Base-by-base conservation (phyloP, 164 flowering plant species). In the Stephania cephalantha region DNA sequence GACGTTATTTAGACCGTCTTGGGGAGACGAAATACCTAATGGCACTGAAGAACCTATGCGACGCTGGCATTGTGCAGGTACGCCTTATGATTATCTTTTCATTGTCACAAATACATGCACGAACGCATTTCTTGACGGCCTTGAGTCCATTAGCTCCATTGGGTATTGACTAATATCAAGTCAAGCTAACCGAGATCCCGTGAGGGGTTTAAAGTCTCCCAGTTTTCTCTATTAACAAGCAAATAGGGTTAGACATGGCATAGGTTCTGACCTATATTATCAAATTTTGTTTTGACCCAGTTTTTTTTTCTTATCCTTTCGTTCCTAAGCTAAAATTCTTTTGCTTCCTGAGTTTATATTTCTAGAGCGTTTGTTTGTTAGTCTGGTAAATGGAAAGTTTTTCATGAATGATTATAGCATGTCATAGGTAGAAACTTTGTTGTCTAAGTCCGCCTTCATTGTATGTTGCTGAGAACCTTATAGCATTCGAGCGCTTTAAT, bases 51-150 rank as follows among this genome's bases (percentile, higher is more conserved):
- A 95, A 92, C 69, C 80, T 93, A 25, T 95, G 97, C 82, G 97
- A 95, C 81, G 76, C 91, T 76, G 98, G 97, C 70, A 87, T 95
- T 75, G 97, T 95, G 79, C 93, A 95, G 98, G 98, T 93, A 88
- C 5, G 1, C 45, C 71, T 50, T n/a, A 69, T 44, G 71, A 69
- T 18, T 18, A 61, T 7, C 25, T 17, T 61, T 3, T 61, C n/a
- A 18, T 61, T 61, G n/a, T 61, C 66, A 61, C 22, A 61, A 5
- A 18, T 18, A 20, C 20, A 5, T 7, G 20, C 66, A 61, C 22
- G 20, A 5, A 18, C 20, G 7, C 20, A 5, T 61, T 20, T 7
- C 66, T 18, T 35, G 42, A 35, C 42, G 42, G 42, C 42, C 22
- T 18, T 61, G 66, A 18, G 66, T 61, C n/a, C 66, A 61, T 11